phyloP scores from a whole-genome alignment of 1,284 basidiomycete species.

The Boletellus deceptivus region DNA sequence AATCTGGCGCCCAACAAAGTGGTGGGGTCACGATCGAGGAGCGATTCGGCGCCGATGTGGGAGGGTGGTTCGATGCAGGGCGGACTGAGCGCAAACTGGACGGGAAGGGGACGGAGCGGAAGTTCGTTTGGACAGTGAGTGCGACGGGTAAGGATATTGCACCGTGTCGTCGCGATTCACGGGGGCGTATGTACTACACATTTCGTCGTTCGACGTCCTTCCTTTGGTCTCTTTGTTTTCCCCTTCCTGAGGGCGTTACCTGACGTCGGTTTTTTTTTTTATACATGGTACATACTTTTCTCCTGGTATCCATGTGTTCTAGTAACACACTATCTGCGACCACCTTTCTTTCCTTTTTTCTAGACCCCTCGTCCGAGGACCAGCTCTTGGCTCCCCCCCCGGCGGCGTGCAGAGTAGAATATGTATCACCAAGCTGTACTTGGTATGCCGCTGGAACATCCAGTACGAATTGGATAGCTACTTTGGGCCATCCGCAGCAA shows the following conservation, averaged over 20 bases:
- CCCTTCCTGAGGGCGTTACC: neutral
- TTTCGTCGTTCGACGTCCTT: conserved; percentile 27
- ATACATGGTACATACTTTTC: neutral
- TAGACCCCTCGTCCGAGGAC: no score
- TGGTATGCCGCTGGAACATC: no score
- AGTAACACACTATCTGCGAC: no score
- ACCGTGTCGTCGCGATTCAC: neutral
- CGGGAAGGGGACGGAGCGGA: conserved; percentile 43
- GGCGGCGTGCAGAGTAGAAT: no score
- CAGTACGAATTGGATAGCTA: no score
- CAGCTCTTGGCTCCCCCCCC: no score
- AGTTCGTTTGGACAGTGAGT: conserved; percentile 30
- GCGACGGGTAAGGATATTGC: neutral
- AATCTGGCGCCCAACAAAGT: conserved; percentile 6
- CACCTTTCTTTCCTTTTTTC: no score
- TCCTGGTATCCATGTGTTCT: no score
- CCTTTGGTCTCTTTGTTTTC: conserved; percentile 6
- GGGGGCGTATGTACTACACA: neutral
- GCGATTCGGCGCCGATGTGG: conserved; percentile 53
- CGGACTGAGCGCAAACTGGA: conserved; percentile 29
- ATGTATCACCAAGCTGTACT: no score
- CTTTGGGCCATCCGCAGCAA: no score
- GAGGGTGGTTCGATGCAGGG: conserved; percentile 17
- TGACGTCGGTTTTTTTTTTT: neutral
- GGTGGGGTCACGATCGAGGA: conserved; percentile 37